A percentile compares a stretch with the other conserved stretches of the same genome.
These are phyloP conservation scores for maize (Zea mays) DNA, from an alignment of 176 grass and related monocot species.

Conservation along the genomic window Zm-B73-REFERENCE-NAM-5.0 NC_050105.1:80423001-80423500, in stretches of 20 bases:
- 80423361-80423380: conserved; percentile 27
- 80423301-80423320: conserved; percentile 5
- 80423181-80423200: too few species aligned
- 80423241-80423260: background rate
- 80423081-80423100: too few species aligned
- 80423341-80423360: conserved; percentile 15
- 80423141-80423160: too few species aligned
- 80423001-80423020: too few species aligned
- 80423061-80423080: too few species aligned
- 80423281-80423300: background rate
- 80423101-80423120: too few species aligned
- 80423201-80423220: too few species aligned
- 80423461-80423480: conserved; percentile 80
- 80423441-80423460: conserved; percentile 97
- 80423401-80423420: conserved; percentile 91
- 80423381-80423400: conserved; percentile 71
- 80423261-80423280: background rate
- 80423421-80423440: conserved; percentile 71
- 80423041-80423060: too few species aligned
- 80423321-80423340: conserved; percentile 10
- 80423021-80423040: too few species aligned
- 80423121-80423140: too few species aligned
- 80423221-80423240: background rate
- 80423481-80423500: conserved; percentile 37
- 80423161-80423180: too few species aligned